Evolutionary conservation across 75 land plant species (phyloP), one percentile per base, ranked within the genome.

Genomic region (Gnetum montanum): DNA sequence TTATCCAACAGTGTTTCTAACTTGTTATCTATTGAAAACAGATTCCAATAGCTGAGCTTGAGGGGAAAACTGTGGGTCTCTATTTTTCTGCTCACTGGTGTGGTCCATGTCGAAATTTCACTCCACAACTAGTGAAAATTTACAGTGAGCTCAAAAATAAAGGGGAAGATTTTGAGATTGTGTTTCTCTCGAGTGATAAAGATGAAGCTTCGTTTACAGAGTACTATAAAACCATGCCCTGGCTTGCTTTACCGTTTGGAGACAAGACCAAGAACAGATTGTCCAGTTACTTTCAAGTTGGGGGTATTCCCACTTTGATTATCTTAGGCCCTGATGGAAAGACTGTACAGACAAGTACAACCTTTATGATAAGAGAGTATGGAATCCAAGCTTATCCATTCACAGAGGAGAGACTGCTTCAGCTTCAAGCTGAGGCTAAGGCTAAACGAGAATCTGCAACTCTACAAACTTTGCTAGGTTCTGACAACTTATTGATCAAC

Each of bases 41-140:
- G 80, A 46, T 68, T 11, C 23, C 38, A 19, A 25, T 72, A 11
- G 41, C 66, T 4, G 46, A 68, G 8, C 77, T 73, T 29, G 43
- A 41, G 23, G 81, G 81, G 1, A 78, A 69, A 48, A 78, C 77
- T 18, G 51, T 78, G 15, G 81, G 81, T 22, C 69, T 78, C 4
- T 78, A 74, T 57, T 78, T 78, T 50, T 67, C 64, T 0, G 81
- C 71, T 6, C 58, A 55, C 24, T 74, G 78, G 81, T 59, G 69
- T 45, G 73, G 69, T 12, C 78, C 81, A 6, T 68, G 72, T 36
- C 58, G 50, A 4, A 16, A 34, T 20, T 78, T 78, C 65, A 74
- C 73, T 26, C 13, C 51, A 6, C 35, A 58, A 25, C 77, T 78
- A 7, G 33, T 46, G 1, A 55, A 63, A 12, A 62, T 53, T 1